Conservation (phyloP, 768 basidiomycete genomes). For the Russula emetica region DNA sequence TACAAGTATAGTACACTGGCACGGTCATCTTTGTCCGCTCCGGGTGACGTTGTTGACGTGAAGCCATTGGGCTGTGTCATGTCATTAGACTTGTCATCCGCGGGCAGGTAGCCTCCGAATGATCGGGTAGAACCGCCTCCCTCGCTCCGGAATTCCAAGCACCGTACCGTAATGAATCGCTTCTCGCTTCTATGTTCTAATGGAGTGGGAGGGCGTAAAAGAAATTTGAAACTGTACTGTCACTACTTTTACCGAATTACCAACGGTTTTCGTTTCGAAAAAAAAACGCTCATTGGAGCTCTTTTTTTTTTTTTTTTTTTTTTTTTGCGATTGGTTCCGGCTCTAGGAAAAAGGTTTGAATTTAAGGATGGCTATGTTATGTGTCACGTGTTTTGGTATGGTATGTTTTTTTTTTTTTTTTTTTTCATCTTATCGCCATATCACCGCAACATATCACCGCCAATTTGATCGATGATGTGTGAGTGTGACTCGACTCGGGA, state of each 20-base stretch:
- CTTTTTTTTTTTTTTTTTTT: too few relatives aligned
- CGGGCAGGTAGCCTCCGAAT: neutral
- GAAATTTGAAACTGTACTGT: neutral
- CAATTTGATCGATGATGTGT: too few relatives aligned
- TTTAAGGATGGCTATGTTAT: neutral
- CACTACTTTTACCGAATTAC: neutral
- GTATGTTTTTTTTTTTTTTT: neutral
- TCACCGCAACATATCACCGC: too few relatives aligned
- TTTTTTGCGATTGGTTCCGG: neutral
- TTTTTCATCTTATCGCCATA: neutral
- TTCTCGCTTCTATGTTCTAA: too few relatives aligned
- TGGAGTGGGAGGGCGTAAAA: too few relatives aligned
- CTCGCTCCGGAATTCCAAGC: neutral
- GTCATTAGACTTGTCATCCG: neutral
- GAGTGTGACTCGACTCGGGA: neutral
- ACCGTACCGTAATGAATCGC: neutral
- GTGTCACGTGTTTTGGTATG: neutral
- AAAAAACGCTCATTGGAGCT: too few relatives aligned
- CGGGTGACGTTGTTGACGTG: neutral
- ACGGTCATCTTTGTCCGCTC: neutral
- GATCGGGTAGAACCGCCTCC: neutral
- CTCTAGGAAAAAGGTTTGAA: too few relatives aligned
- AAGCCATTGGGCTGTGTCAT: neutral
- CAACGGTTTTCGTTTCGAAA: too few relatives aligned
- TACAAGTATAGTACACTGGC: too few relatives aligned